Evolutionary conservation across 2,329 filamentous ascomycete genomes (phyloP).

Genomic region (Epichloe glyceriae): DNA sequence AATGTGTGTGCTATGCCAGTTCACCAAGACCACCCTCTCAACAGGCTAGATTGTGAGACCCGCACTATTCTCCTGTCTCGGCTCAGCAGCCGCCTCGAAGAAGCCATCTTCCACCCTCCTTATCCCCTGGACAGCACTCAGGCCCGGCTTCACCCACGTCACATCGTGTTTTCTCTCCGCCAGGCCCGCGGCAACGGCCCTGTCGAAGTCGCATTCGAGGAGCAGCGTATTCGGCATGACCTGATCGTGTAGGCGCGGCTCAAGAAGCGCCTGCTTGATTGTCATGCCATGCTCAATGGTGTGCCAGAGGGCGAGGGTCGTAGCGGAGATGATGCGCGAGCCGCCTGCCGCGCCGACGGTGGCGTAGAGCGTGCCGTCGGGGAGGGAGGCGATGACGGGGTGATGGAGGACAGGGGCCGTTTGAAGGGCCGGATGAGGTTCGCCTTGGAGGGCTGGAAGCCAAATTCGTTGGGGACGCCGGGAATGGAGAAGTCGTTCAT

Average conservation of each 20-base stretch:
- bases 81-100: constrained; percentile 70
- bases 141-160: constrained; percentile 48
- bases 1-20: too few relatives aligned
- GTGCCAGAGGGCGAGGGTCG: constrained; percentile 60
- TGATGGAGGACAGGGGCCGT: constrained; percentile 71
- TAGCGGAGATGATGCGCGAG: constrained; percentile 70
- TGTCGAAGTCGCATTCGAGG: constrained; percentile 59
- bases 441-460: constrained; percentile 63
- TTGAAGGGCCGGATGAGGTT: constrained; percentile 78
- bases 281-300: constrained; percentile 52
- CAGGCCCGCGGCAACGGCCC: constrained; percentile 51
- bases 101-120: constrained; percentile 46
- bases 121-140: constrained; percentile 61
- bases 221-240: constrained; percentile 55
- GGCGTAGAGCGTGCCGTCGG: constrained; percentile 52
- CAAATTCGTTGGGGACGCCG: constrained; percentile 63
- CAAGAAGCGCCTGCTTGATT: constrained; percentile 46
- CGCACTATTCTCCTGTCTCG: constrained; percentile 57
- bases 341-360: constrained; percentile 68
- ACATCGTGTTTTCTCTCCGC: constrained; percentile 55
- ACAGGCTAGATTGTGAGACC: constrained; percentile 36
- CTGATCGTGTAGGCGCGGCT: constrained; percentile 70
- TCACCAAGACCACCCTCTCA: not conserved
- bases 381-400: constrained; percentile 57
- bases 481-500: constrained; percentile 82